Percentiles rank a stretch among this genome's conserved stretches.
These are phyloP conservation scores for Cryptococcus sp. DNA, from an alignment of 1,284 basidiomycete species.

Conservation along the genomic window DNA sequence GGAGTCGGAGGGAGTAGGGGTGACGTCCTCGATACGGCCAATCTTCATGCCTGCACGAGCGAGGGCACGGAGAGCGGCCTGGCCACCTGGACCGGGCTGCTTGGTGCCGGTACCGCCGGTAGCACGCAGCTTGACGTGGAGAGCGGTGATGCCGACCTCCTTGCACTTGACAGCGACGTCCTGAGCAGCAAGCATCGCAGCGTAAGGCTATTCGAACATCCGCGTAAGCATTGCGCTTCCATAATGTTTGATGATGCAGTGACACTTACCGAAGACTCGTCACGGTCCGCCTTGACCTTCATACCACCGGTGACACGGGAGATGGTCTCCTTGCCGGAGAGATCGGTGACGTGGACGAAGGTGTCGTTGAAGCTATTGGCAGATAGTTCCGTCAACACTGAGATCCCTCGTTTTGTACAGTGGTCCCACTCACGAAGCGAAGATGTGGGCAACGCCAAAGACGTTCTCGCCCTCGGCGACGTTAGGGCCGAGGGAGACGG, in stretches of 20 bases:
- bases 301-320: constrained; percentile 99
- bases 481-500: constrained; percentile 88
- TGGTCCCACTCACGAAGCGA: constrained; percentile 64
- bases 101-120: constrained; percentile 99
- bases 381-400: background rate
- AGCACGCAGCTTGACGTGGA: constrained; percentile 85
- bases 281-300: constrained; percentile 99
- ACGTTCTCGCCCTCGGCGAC: constrained; percentile 93
- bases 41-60: constrained; percentile 99
- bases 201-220: constrained; percentile 75
- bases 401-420: background rate
- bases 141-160: constrained; percentile 97
- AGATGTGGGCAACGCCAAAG: constrained; percentile 96
- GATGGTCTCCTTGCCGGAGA: constrained; percentile 98
- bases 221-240: constrained; percentile 62
- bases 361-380: constrained; percentile 87
- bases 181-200: constrained; percentile 99
- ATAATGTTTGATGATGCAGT: no score
- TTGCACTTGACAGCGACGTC: constrained; percentile 95
- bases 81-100: constrained; percentile 97
- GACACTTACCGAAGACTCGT: constrained; percentile 78
- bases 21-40: constrained; percentile 94
- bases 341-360: constrained; percentile 98
- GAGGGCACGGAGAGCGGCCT: constrained; percentile 96
- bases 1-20: constrained; percentile 94